Evolutionary conservation across 2,329 filamentous ascomycete genomes (phyloP).

Genomic region (Dactylellina parvicollis): DNA sequence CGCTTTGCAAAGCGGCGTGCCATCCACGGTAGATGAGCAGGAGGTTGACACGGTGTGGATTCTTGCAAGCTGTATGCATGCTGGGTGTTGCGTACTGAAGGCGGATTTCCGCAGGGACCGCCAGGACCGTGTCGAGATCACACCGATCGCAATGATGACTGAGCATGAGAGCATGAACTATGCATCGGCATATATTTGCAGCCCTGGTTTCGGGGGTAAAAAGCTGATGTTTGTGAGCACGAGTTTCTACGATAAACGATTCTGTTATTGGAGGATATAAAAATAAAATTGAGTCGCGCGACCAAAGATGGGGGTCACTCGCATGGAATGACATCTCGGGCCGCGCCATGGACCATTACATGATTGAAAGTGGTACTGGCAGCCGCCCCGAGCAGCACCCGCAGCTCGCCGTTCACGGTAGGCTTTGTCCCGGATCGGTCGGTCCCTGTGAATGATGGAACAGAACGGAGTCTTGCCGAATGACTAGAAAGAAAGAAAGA

Average conservation of each 20-base stretch:
- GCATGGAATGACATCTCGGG: slow-evolving; percentile 9
- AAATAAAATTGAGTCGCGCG: slow-evolving; percentile 28
- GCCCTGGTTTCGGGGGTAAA: slow-evolving; percentile 34
- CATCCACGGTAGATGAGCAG: neutral
- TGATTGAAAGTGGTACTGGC: slow-evolving; percentile 10
- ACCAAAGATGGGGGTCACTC: slow-evolving; percentile 39
- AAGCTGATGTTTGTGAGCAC: slow-evolving; percentile 57
- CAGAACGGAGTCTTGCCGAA: slow-evolving; percentile 24
- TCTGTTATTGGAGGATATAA: slow-evolving; percentile 64
- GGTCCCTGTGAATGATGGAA: neutral
- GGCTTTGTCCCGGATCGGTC: slow-evolving; percentile 20
- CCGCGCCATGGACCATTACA: slow-evolving; percentile 3
- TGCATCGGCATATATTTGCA: slow-evolving; percentile 72
- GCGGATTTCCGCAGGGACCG: slow-evolving; percentile 75
- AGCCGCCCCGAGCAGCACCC: neutral
- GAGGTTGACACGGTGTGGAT: slow-evolving; percentile 63
- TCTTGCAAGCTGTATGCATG: slow-evolving; percentile 95
- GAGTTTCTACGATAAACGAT: slow-evolving; percentile 67
- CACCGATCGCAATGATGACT: slow-evolving; percentile 76
- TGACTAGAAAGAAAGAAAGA: neutral
- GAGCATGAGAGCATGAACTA: slow-evolving; percentile 97
- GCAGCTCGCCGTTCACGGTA: slow-evolving; percentile 37
- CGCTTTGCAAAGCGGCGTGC: neutral
- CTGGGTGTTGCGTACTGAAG: slow-evolving; percentile 75
- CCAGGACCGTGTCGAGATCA: slow-evolving; percentile 65